These are phyloP conservation scores for Rhizodiscina lignyota DNA, from an alignment of 495 filamentous ascomycete species.

Conservation along the genomic window DNA sequence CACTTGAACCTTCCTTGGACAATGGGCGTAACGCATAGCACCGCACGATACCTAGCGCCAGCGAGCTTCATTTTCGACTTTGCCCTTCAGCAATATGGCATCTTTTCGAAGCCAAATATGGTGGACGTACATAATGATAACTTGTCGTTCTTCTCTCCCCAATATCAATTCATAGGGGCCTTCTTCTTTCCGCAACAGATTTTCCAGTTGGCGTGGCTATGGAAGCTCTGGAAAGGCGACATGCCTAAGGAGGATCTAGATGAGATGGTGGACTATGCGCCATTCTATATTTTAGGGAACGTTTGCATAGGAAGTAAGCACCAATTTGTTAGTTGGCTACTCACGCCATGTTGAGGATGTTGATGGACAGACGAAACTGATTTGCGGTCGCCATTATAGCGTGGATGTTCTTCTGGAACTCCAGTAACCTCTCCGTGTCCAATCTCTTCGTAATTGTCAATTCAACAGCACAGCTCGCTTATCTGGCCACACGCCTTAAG, in stretches of 20 bases:
- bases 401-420: constrained; percentile 43
- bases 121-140: constrained; percentile 32
- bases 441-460: constrained; percentile 35
- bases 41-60: constrained; percentile 24
- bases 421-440: constrained; percentile 22
- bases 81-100: constrained; percentile 30
- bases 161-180: constrained; percentile 33
- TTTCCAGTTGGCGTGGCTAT: constrained; percentile 34
- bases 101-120: constrained; percentile 31
- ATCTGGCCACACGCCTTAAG: constrained; percentile 24
- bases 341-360: too few relatives aligned
- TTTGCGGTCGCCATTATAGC: constrained; percentile 16
- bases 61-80: constrained; percentile 30
- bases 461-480: constrained; percentile 30
- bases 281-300: constrained; percentile 31
- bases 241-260: constrained; percentile 17
- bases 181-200: constrained; percentile 40
- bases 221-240: constrained; percentile 24
- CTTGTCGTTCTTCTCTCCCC: constrained; percentile 32
- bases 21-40: constrained; percentile 16
- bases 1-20: too few relatives aligned
- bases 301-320: constrained; percentile 30
- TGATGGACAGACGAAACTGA: too few relatives aligned
- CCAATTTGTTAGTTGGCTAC: too few relatives aligned
- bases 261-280: constrained; percentile 26